These are phyloP conservation scores for Claviceps purpurea DNA, from an alignment of 2,329 filamentous ascomycete genomes.

Conservation along the genomic window DNA sequence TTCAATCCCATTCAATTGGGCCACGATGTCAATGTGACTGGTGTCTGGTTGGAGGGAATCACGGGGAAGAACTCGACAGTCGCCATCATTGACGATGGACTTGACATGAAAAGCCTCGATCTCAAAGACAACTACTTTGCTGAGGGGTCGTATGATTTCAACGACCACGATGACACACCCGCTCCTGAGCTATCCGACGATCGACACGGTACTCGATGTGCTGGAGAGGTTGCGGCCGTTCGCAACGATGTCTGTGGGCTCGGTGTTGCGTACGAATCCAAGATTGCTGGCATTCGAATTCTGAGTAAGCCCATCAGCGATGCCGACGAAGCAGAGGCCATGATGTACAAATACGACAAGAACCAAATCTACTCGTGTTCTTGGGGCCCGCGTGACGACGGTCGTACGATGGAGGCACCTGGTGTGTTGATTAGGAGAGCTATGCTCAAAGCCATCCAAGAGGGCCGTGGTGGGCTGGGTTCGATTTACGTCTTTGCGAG, in stretches of 20 bases:
- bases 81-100: conserved; percentile 87
- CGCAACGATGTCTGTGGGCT: conserved; percentile 87
- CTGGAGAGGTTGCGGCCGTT: conserved; percentile 86
- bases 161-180: conserved; percentile 68
- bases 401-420: conserved; percentile 84
- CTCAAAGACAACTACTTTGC: conserved; percentile 90
- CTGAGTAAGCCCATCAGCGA: conserved; percentile 83
- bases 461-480: conserved; percentile 69
- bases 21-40: conserved; percentile 94
- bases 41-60: conserved; percentile 78
- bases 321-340: conserved; percentile 77
- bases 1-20: conserved; percentile 69
- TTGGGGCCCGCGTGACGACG: conserved; percentile 93
- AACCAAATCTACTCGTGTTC: conserved; percentile 99
- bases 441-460: conserved; percentile 84
- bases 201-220: conserved; percentile 82
- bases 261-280: conserved; percentile 88
- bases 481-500: conserved; percentile 93
- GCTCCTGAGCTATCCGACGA: conserved; percentile 76
- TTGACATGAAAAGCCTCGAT: conserved; percentile 93
- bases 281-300: conserved; percentile 83
- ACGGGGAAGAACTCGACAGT: conserved; percentile 83
- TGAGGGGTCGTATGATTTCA: conserved; percentile 89
- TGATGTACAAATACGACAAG: conserved; percentile 83
- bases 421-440: conserved; percentile 77